phyloP scores from a whole-genome alignment of 371 early-diverging fungal genomes.

The Lichtheimia corymbifera region DNA sequence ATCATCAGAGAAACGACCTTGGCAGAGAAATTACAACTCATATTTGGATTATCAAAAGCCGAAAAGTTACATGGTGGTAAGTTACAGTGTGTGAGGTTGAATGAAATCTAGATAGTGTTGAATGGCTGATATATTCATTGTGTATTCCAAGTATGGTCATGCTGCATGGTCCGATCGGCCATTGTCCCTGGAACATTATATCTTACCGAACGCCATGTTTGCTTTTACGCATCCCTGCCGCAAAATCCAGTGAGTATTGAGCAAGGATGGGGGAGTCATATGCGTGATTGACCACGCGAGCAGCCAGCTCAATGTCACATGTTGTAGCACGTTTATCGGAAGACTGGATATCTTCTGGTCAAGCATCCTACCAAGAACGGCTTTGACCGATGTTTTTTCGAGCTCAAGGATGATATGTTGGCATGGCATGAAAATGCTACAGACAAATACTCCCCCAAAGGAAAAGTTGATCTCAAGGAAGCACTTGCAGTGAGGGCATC shows the following conservation, averaged over 20 bases:
- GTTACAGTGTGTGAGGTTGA: not conserved
- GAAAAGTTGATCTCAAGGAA: constrained; percentile 69
- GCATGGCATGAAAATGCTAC: constrained; percentile 64
- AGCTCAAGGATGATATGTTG: constrained; percentile 65
- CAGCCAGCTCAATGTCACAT: not conserved
- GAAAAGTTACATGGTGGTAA: constrained; percentile 62
- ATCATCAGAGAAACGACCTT: constrained; percentile 32
- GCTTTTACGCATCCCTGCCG: constrained; percentile 73
- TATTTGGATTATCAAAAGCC: constrained; percentile 58
- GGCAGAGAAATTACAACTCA: constrained; percentile 59
- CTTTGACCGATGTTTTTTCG: constrained; percentile 69
- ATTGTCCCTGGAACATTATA: constrained; percentile 73
- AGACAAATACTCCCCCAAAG: constrained; percentile 71
- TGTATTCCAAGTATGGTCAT: constrained; percentile 66
- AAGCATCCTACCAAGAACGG: constrained; percentile 47
- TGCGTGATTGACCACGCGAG: constrained; percentile 1
- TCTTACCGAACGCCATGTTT: constrained; percentile 67
- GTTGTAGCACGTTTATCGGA: constrained; percentile 51
- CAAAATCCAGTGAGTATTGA: constrained; percentile 38
- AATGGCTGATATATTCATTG: not conserved
- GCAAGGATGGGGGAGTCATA: not conserved
- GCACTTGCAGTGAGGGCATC: constrained; percentile 55
- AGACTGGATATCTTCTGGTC: constrained; percentile 63
- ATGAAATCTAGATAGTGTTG: too few relatives aligned
- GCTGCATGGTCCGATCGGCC: constrained; percentile 71